Percentiles rank a stretch among this genome's conserved stretches.
Conservation (phyloP, 73 alveolate genomes). For the Paraurostyla sp. region DNA sequence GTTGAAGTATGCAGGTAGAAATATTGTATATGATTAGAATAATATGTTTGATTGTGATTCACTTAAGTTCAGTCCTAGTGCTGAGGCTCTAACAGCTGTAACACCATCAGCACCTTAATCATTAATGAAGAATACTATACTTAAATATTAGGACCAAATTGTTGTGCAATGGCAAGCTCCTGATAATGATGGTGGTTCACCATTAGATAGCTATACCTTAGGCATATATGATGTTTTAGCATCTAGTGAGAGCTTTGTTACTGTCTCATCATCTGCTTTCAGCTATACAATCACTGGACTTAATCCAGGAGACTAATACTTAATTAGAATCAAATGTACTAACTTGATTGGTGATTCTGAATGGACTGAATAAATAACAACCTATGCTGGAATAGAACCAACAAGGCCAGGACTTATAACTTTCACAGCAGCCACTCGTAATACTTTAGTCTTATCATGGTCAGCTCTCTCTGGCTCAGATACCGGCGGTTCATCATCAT, state of each 20-base stretch:
- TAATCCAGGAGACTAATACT: conserved; percentile 65
- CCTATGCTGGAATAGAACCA: conserved; percentile 74
- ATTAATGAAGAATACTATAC: conserved; percentile 51
- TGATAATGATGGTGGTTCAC: conserved; percentile 76
- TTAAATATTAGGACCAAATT: conserved; percentile 54
- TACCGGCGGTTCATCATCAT: conserved; percentile 74
- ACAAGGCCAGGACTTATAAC: conserved; percentile 72
- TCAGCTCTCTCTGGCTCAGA: conserved; percentile 56
- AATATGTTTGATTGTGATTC: conserved; percentile 72
- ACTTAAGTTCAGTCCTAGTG: conserved; percentile 39
- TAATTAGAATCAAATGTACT: conserved; percentile 63
- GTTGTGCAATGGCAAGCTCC: conserved; percentile 81
- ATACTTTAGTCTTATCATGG: conserved; percentile 44
- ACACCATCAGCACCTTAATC: conserved; percentile 67
- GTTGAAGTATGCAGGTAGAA: conserved; percentile 76
- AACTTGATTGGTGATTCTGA: conserved; percentile 71
- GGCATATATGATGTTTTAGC: conserved; percentile 50
- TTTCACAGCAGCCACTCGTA: conserved; percentile 65
- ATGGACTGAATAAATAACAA: conserved; percentile 15
- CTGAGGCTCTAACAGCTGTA: conserved; percentile 78
- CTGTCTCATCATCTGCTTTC: conserved; percentile 34
- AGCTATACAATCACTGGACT: conserved; percentile 62
- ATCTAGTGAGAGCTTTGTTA: not conserved
- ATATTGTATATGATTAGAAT: conserved; percentile 67
- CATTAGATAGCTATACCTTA: conserved; percentile 67